A percentile compares a stretch with the other conserved stretches of the same genome.
Conservation (phyloP, 2,329 filamentous ascomycete species). For the Leptographium galeiforme region DNA sequence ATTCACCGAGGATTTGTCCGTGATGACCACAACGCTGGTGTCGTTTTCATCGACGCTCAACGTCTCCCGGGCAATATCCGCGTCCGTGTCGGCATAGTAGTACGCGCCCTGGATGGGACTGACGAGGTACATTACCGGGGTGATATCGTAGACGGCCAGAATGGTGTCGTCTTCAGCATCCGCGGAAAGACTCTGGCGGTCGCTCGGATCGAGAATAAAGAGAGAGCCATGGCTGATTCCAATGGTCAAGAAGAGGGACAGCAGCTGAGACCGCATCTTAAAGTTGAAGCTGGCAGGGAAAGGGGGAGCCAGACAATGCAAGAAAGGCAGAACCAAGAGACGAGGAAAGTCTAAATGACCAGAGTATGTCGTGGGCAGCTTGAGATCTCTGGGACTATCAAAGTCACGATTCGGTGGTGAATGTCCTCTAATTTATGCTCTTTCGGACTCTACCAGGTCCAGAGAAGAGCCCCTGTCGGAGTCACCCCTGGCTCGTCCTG, state of each 20-base stretch:
- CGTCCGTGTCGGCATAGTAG: background rate
- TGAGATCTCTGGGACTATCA: too few relatives aligned
- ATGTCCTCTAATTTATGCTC: too few relatives aligned
- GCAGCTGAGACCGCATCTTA: background rate
- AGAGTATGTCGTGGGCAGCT: too few relatives aligned
- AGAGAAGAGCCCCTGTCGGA: too few relatives aligned
- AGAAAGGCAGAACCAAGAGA: too few relatives aligned
- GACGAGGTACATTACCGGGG: background rate
- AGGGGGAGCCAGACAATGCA: too few relatives aligned
- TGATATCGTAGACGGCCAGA: background rate
- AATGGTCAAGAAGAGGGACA: background rate
- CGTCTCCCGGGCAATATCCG: background rate
- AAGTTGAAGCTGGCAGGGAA: too few relatives aligned
- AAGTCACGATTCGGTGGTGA: too few relatives aligned
- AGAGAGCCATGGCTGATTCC: background rate
- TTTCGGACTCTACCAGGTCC: too few relatives aligned
- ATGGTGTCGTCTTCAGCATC: background rate
- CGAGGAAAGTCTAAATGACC: too few relatives aligned
- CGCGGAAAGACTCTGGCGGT: background rate
- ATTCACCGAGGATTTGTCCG: background rate
- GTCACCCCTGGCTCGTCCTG: too few relatives aligned
- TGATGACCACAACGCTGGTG: slow-evolving; percentile 2
- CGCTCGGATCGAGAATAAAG: background rate
- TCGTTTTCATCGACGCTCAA: slow-evolving; percentile 2
- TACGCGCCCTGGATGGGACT: background rate